Evolutionary conservation across 164 flowering plant genomes (phyloP), one percentile per base, ranked within the genome.

Genomic region (Vitis rupestris): DNA sequence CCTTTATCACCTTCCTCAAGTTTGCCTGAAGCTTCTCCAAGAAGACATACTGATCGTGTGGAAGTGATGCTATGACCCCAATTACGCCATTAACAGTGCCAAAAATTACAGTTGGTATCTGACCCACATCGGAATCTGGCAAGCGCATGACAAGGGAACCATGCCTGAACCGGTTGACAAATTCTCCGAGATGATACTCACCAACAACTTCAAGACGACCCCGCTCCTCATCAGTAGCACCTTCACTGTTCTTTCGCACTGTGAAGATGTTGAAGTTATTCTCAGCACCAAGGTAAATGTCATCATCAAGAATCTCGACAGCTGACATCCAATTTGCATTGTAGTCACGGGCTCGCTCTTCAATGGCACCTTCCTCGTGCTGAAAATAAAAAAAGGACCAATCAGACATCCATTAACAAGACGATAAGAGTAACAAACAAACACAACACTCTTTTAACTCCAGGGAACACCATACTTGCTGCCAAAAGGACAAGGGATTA

Each of bases 241-340:
- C 98, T 72, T 96, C 99, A 76, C 94, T 90, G 69, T 96, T 96
- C 76, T 93, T 93, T 61, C 95, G 72, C 66, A 96, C 98, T 0
- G 93, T 90, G 81, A 90, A 89, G 54, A 96, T 85, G 78, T 93
- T 96, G 73, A 82, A 93, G 71, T 81, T 88, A 68, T 93, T 93
- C 70, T 96, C 99, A 12, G 97, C 97, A 29, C 99, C 99, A 63
- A 96, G 88, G 72, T 91, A 96, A 15, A 85, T 78, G 72, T 93
- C 98, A 72, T 96, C 99, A 68, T 96, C 98, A 11, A 96, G 87
- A 70, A 93, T 87, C 87, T 91, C 99, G 54, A 96, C 92, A 10
- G 93, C 98, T 51, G 97, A 80, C 99, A 96, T 96, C 99, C 99
- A 96, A 67, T 90, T 93, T 30, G 99, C 98, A 72, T 89, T 93